Evolutionary conservation across 352 stramenopile genomes (phyloP), one percentile per base, ranked within the genome.

Genomic region (Globisporangium nagaii): DNA sequence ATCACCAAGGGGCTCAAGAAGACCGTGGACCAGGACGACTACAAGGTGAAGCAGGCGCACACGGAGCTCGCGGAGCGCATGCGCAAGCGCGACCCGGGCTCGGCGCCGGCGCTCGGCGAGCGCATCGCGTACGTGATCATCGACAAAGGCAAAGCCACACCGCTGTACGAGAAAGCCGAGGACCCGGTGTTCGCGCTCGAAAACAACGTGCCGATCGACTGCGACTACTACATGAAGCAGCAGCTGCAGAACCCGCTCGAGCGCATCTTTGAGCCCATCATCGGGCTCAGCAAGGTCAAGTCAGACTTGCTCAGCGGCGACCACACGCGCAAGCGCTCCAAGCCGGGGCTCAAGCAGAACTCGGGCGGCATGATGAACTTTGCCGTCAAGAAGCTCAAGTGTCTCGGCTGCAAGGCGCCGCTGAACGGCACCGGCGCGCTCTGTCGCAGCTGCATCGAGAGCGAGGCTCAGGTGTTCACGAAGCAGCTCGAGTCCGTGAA

Each of bases 71-170:
- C 97, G 13, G 95, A 98, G 62, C 86, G 96, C 34, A 99, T 99
- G 97, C 90, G 93, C 37, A 98, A 99, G 66, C 90, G 97, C 19
- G 97, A 99, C 72, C 73, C 97, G 13, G 97, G 96, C 30, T 98
- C 92, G 2, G 97, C 97, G 22, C 97, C 97, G 7, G 95, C 98
- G 28, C 86, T 99, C 50, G 97, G 97, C 44, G 97, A 99, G 72
- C 97, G 97, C 59, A 98, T 99, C 24, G 95, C 97, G 11, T 99
- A 99, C 68, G 97, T 99, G 37, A 99, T 99, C 61, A 97, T 99
- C 50, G 94, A 98, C 62, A 97, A 95, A 56, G 88, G 91, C 5
- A 99, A 99, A 72, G 84, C 87, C 28, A 92, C 92, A 9, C 88
- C 92, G 31, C 93, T 97, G 39, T 99, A 98, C 66, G 95, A 99